These are phyloP conservation scores for Trichoderma sp. DNA, from an alignment of 2,329 filamentous ascomycete genomes.

Conservation along the genomic window DNA sequence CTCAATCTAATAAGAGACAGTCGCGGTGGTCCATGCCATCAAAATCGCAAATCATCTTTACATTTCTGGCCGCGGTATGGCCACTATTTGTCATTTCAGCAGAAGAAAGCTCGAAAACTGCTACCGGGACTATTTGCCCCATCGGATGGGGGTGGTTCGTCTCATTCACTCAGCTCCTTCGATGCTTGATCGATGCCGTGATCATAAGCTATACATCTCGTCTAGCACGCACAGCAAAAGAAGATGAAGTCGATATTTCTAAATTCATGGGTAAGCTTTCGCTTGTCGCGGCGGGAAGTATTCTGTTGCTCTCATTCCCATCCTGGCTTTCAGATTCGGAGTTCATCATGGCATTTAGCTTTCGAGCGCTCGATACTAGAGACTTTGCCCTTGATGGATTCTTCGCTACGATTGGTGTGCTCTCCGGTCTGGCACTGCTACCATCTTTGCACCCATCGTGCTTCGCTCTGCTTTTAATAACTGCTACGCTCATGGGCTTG, in stretches of 20 bases:
- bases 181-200: constrained; percentile 31
- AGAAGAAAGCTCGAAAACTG: background rate
- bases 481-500: constrained; percentile 23
- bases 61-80: constrained; percentile 30
- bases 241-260: constrained; percentile 26
- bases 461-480: constrained; percentile 28
- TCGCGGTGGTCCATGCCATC: constrained; percentile 27
- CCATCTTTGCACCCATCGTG: constrained; percentile 28
- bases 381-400: constrained; percentile 33
- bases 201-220: constrained; percentile 29
- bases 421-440: constrained; percentile 30
- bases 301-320: constrained; percentile 27
- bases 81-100: constrained; percentile 27
- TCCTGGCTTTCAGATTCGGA: constrained; percentile 28
- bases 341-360: constrained; percentile 31
- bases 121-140: constrained; percentile 22
- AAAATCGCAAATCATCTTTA: constrained; percentile 19
- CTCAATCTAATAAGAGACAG: background rate
- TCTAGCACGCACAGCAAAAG: constrained; percentile 23
- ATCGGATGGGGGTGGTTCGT: constrained; percentile 16
- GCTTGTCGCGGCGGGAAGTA: constrained; percentile 17
- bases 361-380: constrained; percentile 28
- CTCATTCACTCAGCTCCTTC: constrained; percentile 24
- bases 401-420: constrained; percentile 25
- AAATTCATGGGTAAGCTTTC: constrained; percentile 13